These are phyloP conservation scores for Apiospora phragmitis DNA, from an alignment of 2,329 filamentous ascomycete species.

Conservation along the genomic window DNA sequence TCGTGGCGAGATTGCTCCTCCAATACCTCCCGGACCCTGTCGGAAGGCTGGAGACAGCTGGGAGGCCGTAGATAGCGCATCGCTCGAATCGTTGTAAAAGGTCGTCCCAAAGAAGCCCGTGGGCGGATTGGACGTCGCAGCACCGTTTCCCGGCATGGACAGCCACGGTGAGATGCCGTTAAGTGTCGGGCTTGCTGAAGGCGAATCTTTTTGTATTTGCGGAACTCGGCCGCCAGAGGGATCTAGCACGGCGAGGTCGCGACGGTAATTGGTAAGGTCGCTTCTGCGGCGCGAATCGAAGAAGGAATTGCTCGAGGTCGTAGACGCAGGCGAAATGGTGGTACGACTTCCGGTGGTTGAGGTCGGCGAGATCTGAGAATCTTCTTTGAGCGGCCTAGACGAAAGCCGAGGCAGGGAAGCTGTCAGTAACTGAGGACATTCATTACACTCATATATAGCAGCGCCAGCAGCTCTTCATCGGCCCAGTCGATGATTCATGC, in stretches of 20 bases:
- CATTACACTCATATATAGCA: not conserved
- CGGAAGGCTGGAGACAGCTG: slow-evolving; percentile 73
- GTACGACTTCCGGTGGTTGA: slow-evolving; percentile 44
- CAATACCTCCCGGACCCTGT: not conserved
- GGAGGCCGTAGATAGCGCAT: slow-evolving; percentile 61
- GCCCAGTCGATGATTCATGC: slow-evolving; percentile 6
- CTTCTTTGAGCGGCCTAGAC: slow-evolving; percentile 38
- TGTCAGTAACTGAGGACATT: slow-evolving; percentile 29
- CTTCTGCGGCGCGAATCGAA: slow-evolving; percentile 56
- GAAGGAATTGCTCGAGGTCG: slow-evolving; percentile 42
- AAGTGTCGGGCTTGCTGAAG: slow-evolving; percentile 53
- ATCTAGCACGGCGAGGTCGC: slow-evolving; percentile 70
- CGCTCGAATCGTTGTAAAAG: slow-evolving; percentile 77
- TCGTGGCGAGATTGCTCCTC: slow-evolving; percentile 27
- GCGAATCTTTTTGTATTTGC: slow-evolving; percentile 59
- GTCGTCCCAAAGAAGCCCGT: slow-evolving; percentile 48
- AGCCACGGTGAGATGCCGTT: slow-evolving; percentile 50
- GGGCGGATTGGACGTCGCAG: slow-evolving; percentile 35
- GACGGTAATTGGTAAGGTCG: slow-evolving; percentile 70
- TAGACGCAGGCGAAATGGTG: slow-evolving; percentile 41
- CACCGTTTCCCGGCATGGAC: slow-evolving; percentile 51
- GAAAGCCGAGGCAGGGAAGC: slow-evolving; percentile 24
- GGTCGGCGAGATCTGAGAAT: slow-evolving; percentile 50
- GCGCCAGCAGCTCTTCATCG: not conserved
- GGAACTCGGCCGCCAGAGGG: slow-evolving; percentile 57